A percentile compares a stretch with the other conserved stretches of the same genome.
These are phyloP conservation scores for Phytophthora uliginosa DNA, from an alignment of 352 stramenopile genomes.

Conservation along the genomic window DNA sequence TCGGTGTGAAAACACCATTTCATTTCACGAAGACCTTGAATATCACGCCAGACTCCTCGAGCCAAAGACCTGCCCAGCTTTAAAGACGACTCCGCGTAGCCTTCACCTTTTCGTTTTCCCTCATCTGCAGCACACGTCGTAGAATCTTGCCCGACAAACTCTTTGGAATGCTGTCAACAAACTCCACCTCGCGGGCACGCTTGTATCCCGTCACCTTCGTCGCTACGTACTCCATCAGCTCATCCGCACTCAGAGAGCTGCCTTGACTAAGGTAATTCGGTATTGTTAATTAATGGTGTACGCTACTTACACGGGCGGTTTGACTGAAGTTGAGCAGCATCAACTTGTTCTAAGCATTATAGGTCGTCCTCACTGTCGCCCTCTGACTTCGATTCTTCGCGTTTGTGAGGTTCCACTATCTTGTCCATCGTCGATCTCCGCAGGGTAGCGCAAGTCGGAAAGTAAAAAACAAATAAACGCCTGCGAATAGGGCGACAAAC, in stretches of 20 bases:
- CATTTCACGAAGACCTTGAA: neutral
- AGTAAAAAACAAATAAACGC: too few relatives aligned
- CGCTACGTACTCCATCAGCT: constrained; percentile 79
- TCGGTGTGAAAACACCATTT: neutral
- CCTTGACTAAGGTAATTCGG: too few relatives aligned
- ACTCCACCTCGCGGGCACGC: constrained; percentile 87
- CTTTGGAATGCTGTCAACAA: constrained; percentile 90
- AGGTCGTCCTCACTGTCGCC: too few relatives aligned
- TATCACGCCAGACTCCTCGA: neutral
- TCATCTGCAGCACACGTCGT: constrained; percentile 77
- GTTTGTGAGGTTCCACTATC: too few relatives aligned
- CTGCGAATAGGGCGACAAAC: too few relatives aligned
- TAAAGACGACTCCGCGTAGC: constrained; percentile 27
- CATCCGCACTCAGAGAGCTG: constrained; percentile 23
- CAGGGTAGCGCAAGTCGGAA: too few relatives aligned
- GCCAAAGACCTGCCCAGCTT: neutral
- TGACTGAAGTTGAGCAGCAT: too few relatives aligned
- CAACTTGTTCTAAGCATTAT: too few relatives aligned
- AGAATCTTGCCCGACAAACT: constrained; percentile 93
- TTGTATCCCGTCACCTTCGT: constrained; percentile 90
- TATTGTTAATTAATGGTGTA: too few relatives aligned
- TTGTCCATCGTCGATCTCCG: too few relatives aligned
- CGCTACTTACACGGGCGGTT: too few relatives aligned
- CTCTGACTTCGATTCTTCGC: too few relatives aligned
- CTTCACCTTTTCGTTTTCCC: constrained; percentile 50